Evolutionary conservation across 768 basidiomycete species (phyloP).

Genomic region (Leccinum broughii): DNA sequence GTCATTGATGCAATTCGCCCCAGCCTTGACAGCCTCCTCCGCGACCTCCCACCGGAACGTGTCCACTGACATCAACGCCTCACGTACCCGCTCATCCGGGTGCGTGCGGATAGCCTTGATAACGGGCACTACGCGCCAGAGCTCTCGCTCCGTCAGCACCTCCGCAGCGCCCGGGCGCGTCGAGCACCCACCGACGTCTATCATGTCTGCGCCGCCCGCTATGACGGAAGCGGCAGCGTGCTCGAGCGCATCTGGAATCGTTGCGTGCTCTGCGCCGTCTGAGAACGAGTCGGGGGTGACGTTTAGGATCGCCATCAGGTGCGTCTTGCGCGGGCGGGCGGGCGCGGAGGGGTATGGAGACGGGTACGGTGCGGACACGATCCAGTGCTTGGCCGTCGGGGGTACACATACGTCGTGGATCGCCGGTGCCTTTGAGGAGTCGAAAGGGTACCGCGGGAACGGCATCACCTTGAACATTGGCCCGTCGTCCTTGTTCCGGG

Average conservation of each 20-base stretch:
- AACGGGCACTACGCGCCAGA: constrained; percentile 67
- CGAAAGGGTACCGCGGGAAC: constrained; percentile 58
- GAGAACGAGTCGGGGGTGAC: constrained; percentile 96
- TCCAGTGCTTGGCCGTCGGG: constrained; percentile 27
- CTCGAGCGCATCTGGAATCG: constrained; percentile 50
- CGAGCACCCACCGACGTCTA: constrained; percentile 94
- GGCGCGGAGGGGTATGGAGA: constrained; percentile 5
- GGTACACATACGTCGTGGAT: constrained; percentile 16
- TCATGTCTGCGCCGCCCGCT: constrained; percentile 62
- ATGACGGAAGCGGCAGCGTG: constrained; percentile 51
- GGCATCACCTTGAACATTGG: constrained; percentile 75
- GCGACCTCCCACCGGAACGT: constrained; percentile 30
- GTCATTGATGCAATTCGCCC: constrained; percentile 88
- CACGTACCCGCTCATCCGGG: constrained; percentile 14
- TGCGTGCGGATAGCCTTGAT: constrained; percentile 56
- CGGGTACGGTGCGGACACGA: constrained; percentile 19
- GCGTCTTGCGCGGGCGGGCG: constrained; percentile 43
- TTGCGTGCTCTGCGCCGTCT: constrained; percentile 68
- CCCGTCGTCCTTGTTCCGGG: constrained; percentile 32
- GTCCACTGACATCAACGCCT: constrained; percentile 26
- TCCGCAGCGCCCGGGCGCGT: constrained; percentile 80
- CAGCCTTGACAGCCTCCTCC: constrained; percentile 60
- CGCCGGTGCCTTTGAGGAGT: constrained; percentile 4
- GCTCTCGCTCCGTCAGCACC: constrained; percentile 70
- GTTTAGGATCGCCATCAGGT: constrained; percentile 92